Evolutionary conservation across 2,329 filamentous ascomycete genomes (phyloP).

Genomic region (Penicillium sp.): DNA sequence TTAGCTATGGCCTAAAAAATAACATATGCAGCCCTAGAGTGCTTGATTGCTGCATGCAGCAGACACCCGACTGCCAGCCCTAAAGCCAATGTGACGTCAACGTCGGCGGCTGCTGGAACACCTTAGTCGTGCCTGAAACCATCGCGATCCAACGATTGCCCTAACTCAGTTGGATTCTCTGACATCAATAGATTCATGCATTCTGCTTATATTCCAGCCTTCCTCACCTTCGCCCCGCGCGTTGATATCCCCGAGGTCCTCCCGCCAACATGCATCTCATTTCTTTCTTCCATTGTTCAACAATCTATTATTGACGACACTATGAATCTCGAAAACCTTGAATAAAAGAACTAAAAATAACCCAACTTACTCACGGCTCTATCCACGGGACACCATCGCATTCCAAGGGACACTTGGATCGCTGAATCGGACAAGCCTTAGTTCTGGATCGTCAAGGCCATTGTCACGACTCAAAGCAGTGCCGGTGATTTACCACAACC

Average conservation of each 20-base stretch:
- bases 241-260: too few species aligned
- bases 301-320: not conserved
- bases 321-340: not conserved
- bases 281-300: not conserved
- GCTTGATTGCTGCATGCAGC: not conserved
- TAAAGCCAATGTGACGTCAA: slow-evolving; percentile 24
- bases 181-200: not conserved
- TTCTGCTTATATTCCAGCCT: not conserved
- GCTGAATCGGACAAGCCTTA: not conserved
- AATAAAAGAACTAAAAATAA: not conserved
- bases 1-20: not conserved
- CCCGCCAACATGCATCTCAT: too few species aligned
- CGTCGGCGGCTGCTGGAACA: slow-evolving; percentile 26
- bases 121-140: slow-evolving; percentile 16
- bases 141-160: slow-evolving; percentile 9
- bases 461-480: not conserved
- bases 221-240: not conserved
- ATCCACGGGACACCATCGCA: not conserved
- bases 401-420: not conserved
- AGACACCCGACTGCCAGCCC: not conserved
- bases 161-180: slow-evolving; percentile 8
- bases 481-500: not conserved
- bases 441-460: not conserved
- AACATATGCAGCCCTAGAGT: not conserved
- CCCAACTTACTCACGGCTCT: too few species aligned